These are phyloP conservation scores for Taphrina deformans DNA, from an alignment of 1,139 yeast genomes.

Conservation along the genomic window DNA sequence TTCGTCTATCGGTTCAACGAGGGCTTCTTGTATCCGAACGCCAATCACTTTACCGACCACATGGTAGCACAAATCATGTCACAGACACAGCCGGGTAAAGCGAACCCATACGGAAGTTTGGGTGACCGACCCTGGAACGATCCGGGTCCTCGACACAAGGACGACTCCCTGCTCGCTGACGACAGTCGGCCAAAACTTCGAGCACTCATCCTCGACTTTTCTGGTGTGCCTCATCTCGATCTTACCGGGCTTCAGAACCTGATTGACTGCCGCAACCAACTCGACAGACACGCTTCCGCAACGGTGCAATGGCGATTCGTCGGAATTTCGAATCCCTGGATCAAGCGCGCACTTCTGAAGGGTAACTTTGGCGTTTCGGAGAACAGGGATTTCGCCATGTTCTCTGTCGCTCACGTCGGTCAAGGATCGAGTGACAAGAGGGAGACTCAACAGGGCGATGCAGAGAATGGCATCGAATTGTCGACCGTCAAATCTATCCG, in stretches of 20 bases:
- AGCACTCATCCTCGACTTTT: slow-evolving; percentile 76
- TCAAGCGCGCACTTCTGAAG: slow-evolving; percentile 69
- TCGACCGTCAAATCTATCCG: background rate
- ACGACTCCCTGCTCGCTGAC: slow-evolving; percentile 38
- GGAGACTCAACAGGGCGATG: slow-evolving; percentile 5
- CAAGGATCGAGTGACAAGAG: background rate
- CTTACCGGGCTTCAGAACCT: slow-evolving; percentile 77
- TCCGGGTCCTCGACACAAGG: slow-evolving; percentile 60
- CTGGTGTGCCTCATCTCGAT: slow-evolving; percentile 72
- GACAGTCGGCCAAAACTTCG: slow-evolving; percentile 67
- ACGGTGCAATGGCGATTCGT: slow-evolving; percentile 89
- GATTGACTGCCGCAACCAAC: slow-evolving; percentile 70
- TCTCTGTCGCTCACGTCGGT: slow-evolving; percentile 30
- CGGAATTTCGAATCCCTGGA: slow-evolving; percentile 84
- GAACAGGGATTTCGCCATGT: slow-evolving; percentile 16
- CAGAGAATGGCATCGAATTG: slow-evolving; percentile 14
- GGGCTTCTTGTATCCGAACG: slow-evolving; percentile 76
- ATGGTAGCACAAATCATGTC: slow-evolving; percentile 68
- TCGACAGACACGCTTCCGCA: slow-evolving; percentile 72
- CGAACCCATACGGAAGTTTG: slow-evolving; percentile 50
- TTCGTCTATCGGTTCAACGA: slow-evolving; percentile 81
- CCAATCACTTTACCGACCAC: slow-evolving; percentile 69
- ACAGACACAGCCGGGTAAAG: slow-evolving; percentile 62
- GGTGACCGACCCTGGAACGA: slow-evolving; percentile 92
- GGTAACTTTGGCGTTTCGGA: slow-evolving; percentile 71